Evolutionary conservation across 768 basidiomycete species (phyloP), one percentile per base, ranked within the genome.

Genomic region (Peribolospora kevripleyi): DNA sequence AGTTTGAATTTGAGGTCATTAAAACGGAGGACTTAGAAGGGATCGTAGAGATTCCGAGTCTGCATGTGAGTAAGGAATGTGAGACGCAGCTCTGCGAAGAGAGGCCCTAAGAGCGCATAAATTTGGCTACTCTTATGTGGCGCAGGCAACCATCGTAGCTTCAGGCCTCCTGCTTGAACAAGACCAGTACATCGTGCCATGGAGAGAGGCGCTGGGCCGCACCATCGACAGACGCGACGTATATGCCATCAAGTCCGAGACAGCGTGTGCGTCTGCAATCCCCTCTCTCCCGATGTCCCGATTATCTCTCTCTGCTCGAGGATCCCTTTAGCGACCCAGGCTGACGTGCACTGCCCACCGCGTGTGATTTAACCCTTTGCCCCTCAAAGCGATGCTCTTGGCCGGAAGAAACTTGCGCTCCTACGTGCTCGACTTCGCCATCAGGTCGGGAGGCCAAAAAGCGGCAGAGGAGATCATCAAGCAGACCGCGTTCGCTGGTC

Each of bases 401-500:
- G 62, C 63, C 0, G 68, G 68, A 55, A 52, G 54, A 50, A 52
- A 42, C 25, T 25, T 13, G 10, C 14, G 5, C 41, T 48, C 43
- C 46, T 53, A 48, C 46, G 46, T 60, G 7, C 48, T 63, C 14
- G 8, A 46, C 8, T 53, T 57, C 41, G 60, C 55, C 11, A 58
- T 55, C 61, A 66, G 57, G 52, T 70, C 11, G 64, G 67, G 42
- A 61, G 62, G 2, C 61, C 65, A 55, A 59, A 66, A 25, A 65
- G 65, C 54, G 58, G 57, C 14, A 25, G 25, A 25, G 25, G 67
- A 72, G 57, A 63, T 73, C 54, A 67, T 73, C 64, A 71, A 72
- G 59, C 63, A 68, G 7, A 72, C 71, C 0, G 65, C 70, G 0
- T 61, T 72, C 38, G 66, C 65, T 3, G 70, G 71, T 8, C 69